Base-by-base conservation (phyloP, 352 stramenopile species). In the Thalassiosira hispida region DNA sequence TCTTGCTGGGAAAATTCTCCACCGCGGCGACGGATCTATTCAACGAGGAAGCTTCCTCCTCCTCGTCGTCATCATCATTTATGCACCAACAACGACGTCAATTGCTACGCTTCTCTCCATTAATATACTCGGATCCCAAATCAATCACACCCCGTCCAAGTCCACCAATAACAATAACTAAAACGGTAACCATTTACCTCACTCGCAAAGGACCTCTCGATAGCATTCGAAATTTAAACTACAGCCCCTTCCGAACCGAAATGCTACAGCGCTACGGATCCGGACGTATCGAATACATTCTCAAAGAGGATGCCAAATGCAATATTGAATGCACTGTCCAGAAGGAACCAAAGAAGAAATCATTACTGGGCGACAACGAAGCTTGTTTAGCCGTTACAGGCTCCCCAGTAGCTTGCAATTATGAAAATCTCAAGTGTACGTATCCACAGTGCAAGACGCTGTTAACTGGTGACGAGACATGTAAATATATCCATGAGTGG, bases 401-500 rank as follows among this genome's bases (percentile, higher is more conserved):
- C 9, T 11, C 20, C 14, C 9, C 12, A 25, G 56, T n/a, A 20
- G n/a, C 31, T 5, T 77, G 69, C 29, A 6, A 2, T 18, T 14
- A 46, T 14, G 18, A 56, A 1, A 5, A 35, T 8, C n/a, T 77
- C 20, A 20, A 11, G 47, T 57, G 52, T n/a, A 51, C n/a, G 6
- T 73, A 73, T 53, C 52, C 61, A 38, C 7, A 70, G 3, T 86
- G 79, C 60, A 77, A 77, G 23, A 79, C 62, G 0, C 72, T 81
- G 73, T 59, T 83, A 22, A 79, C 70, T 4, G 77, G 80, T 56
- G 79, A 86, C 64, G 79, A 86, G 51, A 62, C 49, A 46, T 86
- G 79, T 56, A 5, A 20, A 11, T 14, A 16, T 0, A 46, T 31
- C 2, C 55, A 57, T 38, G 0, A 60, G 40, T 14, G 18, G 1